phyloP scores from a whole-genome alignment of 352 stramenopile species.

The Phytophthora nicotianae region DNA sequence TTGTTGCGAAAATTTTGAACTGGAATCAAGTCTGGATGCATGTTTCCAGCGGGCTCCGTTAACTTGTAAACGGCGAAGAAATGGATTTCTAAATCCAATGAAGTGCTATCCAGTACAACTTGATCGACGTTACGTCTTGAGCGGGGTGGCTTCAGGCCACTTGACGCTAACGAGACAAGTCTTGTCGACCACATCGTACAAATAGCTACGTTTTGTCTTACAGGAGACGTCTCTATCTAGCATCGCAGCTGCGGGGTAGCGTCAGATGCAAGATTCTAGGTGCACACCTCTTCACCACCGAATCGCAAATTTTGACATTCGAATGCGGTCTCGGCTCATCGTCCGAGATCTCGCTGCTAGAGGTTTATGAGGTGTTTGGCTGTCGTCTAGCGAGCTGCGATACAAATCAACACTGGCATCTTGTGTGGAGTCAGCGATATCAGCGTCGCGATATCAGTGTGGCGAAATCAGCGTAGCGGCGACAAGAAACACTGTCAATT shows the following conservation, averaged over 20 bases:
- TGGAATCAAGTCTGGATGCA: not conserved
- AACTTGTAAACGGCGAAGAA: no score
- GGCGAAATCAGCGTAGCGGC: conserved; percentile 2
- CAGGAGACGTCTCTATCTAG: not conserved
- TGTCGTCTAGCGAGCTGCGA: not conserved
- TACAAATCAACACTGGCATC: not conserved
- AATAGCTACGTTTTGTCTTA: no score
- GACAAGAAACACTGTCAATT: not conserved
- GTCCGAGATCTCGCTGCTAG: not conserved
- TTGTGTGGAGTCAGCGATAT: not conserved
- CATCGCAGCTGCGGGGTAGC: not conserved
- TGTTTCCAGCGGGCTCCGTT: not conserved
- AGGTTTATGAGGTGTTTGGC: no score
- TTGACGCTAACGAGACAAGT: no score
- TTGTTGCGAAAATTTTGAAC: no score
- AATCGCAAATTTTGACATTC: not conserved
- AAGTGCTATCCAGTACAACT: not conserved
- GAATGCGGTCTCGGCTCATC: not conserved
- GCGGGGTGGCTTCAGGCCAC: no score
- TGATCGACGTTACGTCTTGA: no score
- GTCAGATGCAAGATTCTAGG: not conserved
- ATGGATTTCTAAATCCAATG: not conserved
- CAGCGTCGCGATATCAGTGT: not conserved
- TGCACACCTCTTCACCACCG: no score
- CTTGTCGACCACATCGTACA: no score